A percentile compares a stretch with the other conserved stretches of the same genome.
These are phyloP conservation scores for Proliferodiscus dingleyae DNA, from an alignment of 2,329 filamentous ascomycete species.

Conservation along the genomic window DNA sequence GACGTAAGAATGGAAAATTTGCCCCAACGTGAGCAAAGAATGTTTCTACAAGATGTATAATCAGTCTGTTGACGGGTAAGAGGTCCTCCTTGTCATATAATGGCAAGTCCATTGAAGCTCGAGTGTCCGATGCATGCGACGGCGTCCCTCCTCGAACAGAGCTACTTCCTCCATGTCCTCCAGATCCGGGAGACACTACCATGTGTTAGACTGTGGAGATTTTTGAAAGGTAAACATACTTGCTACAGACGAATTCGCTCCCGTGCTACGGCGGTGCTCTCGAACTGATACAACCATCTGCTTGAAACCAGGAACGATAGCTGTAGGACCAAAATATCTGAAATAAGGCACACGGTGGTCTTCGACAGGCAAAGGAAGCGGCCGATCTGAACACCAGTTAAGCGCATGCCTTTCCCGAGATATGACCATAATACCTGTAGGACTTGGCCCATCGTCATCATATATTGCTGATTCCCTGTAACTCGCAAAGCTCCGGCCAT, in stretches of 20 bases:
- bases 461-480: constrained; percentile 23
- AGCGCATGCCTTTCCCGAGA: not conserved
- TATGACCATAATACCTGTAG: constrained; percentile 23
- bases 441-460: constrained; percentile 28
- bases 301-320: constrained; percentile 87
- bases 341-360: constrained; percentile 78
- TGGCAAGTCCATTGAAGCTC: constrained; percentile 45
- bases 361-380: constrained; percentile 43
- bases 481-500: constrained; percentile 3
- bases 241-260: constrained; percentile 22
- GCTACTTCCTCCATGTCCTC: constrained; percentile 17
- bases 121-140: constrained; percentile 20
- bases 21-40: constrained; percentile 82
- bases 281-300: constrained; percentile 82
- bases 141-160: constrained; percentile 19
- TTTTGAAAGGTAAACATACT: constrained; percentile 10
- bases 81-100: constrained; percentile 72
- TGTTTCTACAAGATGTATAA: constrained; percentile 69
- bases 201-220: constrained; percentile 1
- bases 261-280: constrained; percentile 55
- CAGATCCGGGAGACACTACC: constrained; percentile 26
- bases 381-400: constrained; percentile 8
- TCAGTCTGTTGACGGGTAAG: constrained; percentile 67
- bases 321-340: constrained; percentile 83
- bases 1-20: constrained; percentile 77